Percentiles rank a stretch among this genome's conserved stretches.
These are phyloP conservation scores for Penicillium bovifimosum DNA, from an alignment of 495 filamentous ascomycete species.

Conservation along the genomic window DNA sequence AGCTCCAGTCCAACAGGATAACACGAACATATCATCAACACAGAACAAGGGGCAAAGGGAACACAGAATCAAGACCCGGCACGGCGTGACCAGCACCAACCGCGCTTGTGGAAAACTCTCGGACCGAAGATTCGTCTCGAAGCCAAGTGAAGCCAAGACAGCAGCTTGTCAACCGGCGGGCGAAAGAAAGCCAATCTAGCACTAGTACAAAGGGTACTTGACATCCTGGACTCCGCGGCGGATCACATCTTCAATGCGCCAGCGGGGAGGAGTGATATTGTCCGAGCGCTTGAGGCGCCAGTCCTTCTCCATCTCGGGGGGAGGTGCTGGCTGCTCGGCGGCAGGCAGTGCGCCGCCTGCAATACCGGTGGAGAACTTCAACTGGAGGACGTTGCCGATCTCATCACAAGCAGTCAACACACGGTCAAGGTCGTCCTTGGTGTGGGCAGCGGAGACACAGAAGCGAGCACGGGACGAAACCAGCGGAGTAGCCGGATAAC, in stretches of 20 bases:
- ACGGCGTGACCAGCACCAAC: slow-evolving; percentile 41
- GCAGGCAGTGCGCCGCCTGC: slow-evolving; percentile 78
- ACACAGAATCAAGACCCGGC: slow-evolving; percentile 19
- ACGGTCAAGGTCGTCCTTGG: slow-evolving; percentile 94
- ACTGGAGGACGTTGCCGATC: slow-evolving; percentile 82
- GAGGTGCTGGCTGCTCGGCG: slow-evolving; percentile 59
- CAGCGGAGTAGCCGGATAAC: slow-evolving; percentile 95
- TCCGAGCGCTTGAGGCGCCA: slow-evolving; percentile 42
- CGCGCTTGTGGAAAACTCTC: slow-evolving; percentile 23
- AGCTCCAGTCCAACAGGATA: not conserved
- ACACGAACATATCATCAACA: slow-evolving; percentile 9
- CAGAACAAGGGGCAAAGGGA: slow-evolving; percentile 13
- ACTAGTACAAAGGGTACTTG: slow-evolving; percentile 57
- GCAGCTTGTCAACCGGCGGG: slow-evolving; percentile 10
- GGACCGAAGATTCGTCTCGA: slow-evolving; percentile 10
- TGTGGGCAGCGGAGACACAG: slow-evolving; percentile 93
- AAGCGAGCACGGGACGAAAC: slow-evolving; percentile 91
- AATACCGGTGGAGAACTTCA: slow-evolving; percentile 93
- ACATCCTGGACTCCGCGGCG: slow-evolving; percentile 72
- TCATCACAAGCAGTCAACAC: slow-evolving; percentile 87
- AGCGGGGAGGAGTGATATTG: slow-evolving; percentile 64
- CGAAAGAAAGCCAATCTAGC: slow-evolving; percentile 15
- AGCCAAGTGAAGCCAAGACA: slow-evolving; percentile 15
- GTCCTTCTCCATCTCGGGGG: slow-evolving; percentile 67
- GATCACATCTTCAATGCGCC: slow-evolving; percentile 76